Percentiles rank a stretch among this genome's conserved stretches.
phyloP scores from a whole-genome alignment of 2,329 filamentous ascomycete genomes.

The Hysterium pulicare region DNA sequence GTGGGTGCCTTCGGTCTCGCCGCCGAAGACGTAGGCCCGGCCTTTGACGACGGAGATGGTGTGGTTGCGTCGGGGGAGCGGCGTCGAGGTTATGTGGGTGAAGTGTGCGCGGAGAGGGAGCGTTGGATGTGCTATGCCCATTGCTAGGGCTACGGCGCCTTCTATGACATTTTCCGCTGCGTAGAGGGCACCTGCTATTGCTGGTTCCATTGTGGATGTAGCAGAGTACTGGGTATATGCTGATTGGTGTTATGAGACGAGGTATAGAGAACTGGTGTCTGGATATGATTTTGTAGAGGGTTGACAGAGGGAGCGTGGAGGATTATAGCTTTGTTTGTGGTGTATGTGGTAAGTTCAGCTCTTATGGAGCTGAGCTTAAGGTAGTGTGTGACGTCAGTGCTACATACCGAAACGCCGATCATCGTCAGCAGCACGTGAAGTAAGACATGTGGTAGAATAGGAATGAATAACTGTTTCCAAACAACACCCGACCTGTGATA shows the following conservation, averaged over 20 bases:
- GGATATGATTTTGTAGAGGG: neutral
- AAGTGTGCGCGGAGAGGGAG: constrained; percentile 52
- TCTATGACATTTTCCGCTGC: constrained; percentile 33
- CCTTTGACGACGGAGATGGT: constrained; percentile 52
- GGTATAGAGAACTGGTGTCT: neutral
- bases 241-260: neutral
- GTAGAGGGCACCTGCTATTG: constrained; percentile 36
- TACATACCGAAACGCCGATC: no score
- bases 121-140: constrained; percentile 47
- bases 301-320: neutral
- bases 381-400: neutral
- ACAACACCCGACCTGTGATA: no score
- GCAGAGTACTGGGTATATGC: neutral
- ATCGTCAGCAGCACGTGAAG: no score
- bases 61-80: constrained; percentile 50
- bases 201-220: constrained; percentile 32
- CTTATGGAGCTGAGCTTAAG: no score
- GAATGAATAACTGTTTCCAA: no score
- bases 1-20: constrained; percentile 35
- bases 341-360: neutral
- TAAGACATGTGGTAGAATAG: no score
- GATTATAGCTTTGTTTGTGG: neutral
- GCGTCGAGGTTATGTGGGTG: constrained; percentile 43
- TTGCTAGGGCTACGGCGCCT: constrained; percentile 47
- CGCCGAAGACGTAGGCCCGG: constrained; percentile 57